Conservation (phyloP, 495 filamentous ascomycete genomes). For the Podospora tetraspora region DNA sequence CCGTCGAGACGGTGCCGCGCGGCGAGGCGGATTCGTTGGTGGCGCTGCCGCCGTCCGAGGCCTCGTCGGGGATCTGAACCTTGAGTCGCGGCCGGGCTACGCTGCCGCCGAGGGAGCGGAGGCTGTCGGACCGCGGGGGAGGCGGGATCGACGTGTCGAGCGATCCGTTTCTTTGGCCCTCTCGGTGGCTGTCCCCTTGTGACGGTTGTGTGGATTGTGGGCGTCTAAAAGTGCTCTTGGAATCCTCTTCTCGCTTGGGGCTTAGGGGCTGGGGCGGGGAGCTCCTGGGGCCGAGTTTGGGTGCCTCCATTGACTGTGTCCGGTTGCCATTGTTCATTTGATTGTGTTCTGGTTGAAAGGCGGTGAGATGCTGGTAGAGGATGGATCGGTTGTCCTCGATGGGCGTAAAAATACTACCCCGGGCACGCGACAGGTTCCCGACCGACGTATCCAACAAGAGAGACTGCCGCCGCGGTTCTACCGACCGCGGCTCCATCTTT, state of each 20-base stretch:
- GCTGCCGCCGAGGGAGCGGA: constrained; percentile 46
- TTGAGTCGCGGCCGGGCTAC: constrained; percentile 73
- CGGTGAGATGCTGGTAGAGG: constrained; percentile 76
- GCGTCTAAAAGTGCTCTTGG: not conserved
- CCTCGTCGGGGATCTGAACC: constrained; percentile 90
- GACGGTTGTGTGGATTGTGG: not conserved
- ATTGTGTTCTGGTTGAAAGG: constrained; percentile 34
- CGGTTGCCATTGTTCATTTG: constrained; percentile 44
- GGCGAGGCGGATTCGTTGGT: constrained; percentile 69
- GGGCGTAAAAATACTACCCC: constrained; percentile 92
- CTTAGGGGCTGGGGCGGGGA: constrained; percentile 47
- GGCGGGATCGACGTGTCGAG: constrained; percentile 53
- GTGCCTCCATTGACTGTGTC: constrained; percentile 61
- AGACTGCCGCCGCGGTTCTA: constrained; percentile 32
- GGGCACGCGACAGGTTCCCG: constrained; percentile 68
- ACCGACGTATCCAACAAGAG: constrained; percentile 46
- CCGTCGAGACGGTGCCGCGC: constrained; percentile 61
- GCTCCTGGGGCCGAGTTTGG: constrained; percentile 41
- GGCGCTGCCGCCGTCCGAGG: constrained; percentile 73
- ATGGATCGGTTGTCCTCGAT: constrained; percentile 91
- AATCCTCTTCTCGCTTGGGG: not conserved
- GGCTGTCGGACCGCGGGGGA: constrained; percentile 69
- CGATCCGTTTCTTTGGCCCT: constrained; percentile 46
- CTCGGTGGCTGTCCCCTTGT: constrained; percentile 32
- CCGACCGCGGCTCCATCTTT: constrained; percentile 40